Base-by-base conservation (phyloP, 2,329 filamentous ascomycete species). In the Ambrosiella beaveri region DNA sequence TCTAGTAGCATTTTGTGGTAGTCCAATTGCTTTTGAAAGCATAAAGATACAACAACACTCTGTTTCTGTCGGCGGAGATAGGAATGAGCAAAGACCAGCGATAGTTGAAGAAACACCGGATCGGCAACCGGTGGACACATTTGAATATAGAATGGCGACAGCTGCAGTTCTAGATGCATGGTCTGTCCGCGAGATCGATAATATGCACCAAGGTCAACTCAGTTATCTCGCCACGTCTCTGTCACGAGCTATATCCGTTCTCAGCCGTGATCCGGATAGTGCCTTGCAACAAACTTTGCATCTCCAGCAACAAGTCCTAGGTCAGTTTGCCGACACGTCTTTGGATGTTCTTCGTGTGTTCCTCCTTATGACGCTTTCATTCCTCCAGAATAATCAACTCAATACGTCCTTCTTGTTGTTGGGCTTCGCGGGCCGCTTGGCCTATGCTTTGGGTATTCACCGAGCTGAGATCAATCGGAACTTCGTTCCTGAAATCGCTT, bases 361-460 rank as follows among this genome's bases (percentile, higher is more conserved):
- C 17, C 37, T 54, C 35, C 9, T 41, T 15, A 8, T 54, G 9
- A 17, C 52, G 0, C 19, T 54, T 17, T 41, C 39, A 41, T 19
- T 8, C 52, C 38, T 54, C 15, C 39, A 41, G 8, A 40, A 41
- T 15, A 54, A 27, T 15, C 52, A 54, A 19, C 37, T 78, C 64
- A 79, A 77, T 58, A 74, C 74, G 1, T 74, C 74, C 0, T 79
- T 77, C 53, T 64, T 79, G 1, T 75, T 77, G 64, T 78, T 78
- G 15, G 76, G 76, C 7, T 73, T 78, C 6, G 74, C 75, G 0
- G 75, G 73, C 0, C 70, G 76, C 1, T 74, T 76, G 0, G 75
- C 75, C 0, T 77, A 78, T 59, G 75, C 75, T 0, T 72, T 79
- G 12, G 76, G 76, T 0, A 66, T 78, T 4, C 76, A 79, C 61